A percentile compares a stretch with the other conserved stretches of the same genome.
Conservation (phyloP, 495 filamentous ascomycete genomes). For the Hyaloscypha variabilis region DNA sequence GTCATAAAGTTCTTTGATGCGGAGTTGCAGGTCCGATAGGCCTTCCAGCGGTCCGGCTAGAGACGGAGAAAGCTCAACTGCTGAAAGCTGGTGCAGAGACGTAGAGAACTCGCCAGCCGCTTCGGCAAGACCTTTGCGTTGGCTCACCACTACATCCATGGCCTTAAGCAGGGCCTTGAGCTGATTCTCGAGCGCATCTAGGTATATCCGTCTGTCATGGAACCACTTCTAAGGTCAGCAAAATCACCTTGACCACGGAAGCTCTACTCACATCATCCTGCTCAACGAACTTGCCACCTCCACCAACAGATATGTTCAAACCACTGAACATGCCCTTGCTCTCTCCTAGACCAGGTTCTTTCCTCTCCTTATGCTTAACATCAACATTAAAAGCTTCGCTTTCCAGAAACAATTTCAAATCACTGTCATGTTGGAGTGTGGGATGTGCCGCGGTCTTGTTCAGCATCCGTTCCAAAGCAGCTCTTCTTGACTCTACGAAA, state of each 20-base stretch:
- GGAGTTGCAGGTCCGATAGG: slow-evolving; percentile 87
- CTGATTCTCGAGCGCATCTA: slow-evolving; percentile 93
- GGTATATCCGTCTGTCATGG: slow-evolving; percentile 91
- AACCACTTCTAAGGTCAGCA: slow-evolving; percentile 70
- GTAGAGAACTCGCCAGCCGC: slow-evolving; percentile 90
- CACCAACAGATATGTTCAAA: slow-evolving; percentile 75
- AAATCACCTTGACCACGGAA: neutral
- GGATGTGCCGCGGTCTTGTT: slow-evolving; percentile 93
- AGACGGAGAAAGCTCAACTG: slow-evolving; percentile 86
- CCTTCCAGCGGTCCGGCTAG: slow-evolving; percentile 87
- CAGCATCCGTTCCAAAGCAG: slow-evolving; percentile 92
- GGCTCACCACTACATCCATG: slow-evolving; percentile 86
- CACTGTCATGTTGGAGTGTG: slow-evolving; percentile 88
- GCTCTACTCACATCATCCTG: slow-evolving; percentile 85
- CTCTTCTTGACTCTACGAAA: slow-evolving; percentile 89
- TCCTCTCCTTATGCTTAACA: slow-evolving; percentile 96
- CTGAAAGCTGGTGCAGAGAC: slow-evolving; percentile 85
- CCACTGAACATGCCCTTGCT: slow-evolving; percentile 91
- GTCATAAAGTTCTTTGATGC: slow-evolving; percentile 92
- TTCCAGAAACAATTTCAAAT: slow-evolving; percentile 95
- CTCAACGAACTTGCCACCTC: slow-evolving; percentile 87
- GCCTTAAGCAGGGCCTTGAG: slow-evolving; percentile 92
- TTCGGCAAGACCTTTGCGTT: slow-evolving; percentile 91
- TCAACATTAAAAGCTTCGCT: slow-evolving; percentile 94
- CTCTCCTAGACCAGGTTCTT: slow-evolving; percentile 82